Evolutionary conservation across 2,329 filamentous ascomycete genomes (phyloP).

Genomic region (Colletotrichum sojae): DNA sequence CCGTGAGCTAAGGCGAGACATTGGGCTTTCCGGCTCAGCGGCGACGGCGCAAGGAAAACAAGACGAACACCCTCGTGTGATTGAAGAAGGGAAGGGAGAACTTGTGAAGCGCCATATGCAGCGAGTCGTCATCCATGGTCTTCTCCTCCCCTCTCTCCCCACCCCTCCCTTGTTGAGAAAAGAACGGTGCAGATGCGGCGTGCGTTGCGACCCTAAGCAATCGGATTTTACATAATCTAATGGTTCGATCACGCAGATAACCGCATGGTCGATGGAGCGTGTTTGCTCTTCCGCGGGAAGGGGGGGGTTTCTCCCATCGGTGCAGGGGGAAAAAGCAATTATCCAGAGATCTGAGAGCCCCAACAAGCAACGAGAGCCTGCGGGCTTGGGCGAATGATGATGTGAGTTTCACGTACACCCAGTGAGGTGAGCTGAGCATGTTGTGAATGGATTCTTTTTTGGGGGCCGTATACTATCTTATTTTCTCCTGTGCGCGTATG

Average conservation of each 20-base stretch:
- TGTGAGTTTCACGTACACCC: slow-evolving; percentile 20
- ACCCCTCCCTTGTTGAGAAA: slow-evolving; percentile 38
- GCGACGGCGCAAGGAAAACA: slow-evolving; percentile 11
- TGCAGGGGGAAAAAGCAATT: slow-evolving; percentile 35
- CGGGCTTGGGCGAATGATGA: slow-evolving; percentile 27
- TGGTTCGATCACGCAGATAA: slow-evolving; percentile 23
- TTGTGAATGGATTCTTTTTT: neutral
- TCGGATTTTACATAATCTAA: slow-evolving; percentile 17
- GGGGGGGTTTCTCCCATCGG: slow-evolving; percentile 10
- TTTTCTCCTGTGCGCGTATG: neutral
- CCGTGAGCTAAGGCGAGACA: slow-evolving; percentile 26
- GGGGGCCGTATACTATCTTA: too few species aligned
- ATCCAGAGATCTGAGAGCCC: slow-evolving; percentile 31
- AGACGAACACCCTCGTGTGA: slow-evolving; percentile 29
- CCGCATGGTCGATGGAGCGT: neutral
- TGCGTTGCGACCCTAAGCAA: neutral
- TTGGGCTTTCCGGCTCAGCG: slow-evolving; percentile 19
- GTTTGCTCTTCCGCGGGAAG: neutral
- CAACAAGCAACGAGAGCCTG: slow-evolving; percentile 35
- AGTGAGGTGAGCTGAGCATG: slow-evolving; percentile 19
- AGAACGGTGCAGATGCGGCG: slow-evolving; percentile 28
- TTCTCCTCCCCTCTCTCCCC: neutral
- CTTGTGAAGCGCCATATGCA: neutral
- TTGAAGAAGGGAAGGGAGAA: slow-evolving; percentile 37
- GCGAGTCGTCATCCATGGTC: slow-evolving; percentile 25